phyloP scores from a whole-genome alignment of 2,329 filamentous ascomycete species.

The Monosporascus sp. region DNA sequence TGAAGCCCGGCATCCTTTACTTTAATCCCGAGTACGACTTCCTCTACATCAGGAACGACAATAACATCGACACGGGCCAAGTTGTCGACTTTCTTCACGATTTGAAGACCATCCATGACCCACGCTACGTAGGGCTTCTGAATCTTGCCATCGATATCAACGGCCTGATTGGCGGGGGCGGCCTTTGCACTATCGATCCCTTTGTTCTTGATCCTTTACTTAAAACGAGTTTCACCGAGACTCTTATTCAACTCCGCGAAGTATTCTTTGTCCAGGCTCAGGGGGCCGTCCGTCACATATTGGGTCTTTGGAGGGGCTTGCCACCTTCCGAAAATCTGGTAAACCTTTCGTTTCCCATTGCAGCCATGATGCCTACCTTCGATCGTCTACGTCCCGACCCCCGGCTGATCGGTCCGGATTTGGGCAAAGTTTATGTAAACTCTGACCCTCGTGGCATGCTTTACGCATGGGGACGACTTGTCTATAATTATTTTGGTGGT shows the following conservation, averaged over 20 bases:
- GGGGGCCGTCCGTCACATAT: background rate
- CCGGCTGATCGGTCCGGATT: background rate
- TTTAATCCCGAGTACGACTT: constrained; percentile 12
- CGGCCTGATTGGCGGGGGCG: background rate
- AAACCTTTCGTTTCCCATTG: constrained; percentile 6
- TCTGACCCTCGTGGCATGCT: background rate
- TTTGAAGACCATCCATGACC: constrained; percentile 9
- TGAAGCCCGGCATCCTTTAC: constrained; percentile 3
- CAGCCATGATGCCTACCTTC: constrained; percentile 2
- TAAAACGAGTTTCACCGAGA: constrained; percentile 2
- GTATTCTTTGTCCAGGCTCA: constrained; percentile 5
- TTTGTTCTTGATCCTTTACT: background rate
- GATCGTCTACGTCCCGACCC: constrained; percentile 7
- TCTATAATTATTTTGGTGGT: background rate
- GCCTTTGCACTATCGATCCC: background rate
- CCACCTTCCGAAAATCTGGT: background rate
- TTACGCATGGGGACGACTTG: constrained; percentile 1
- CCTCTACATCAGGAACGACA: background rate
- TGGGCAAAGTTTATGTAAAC: background rate
- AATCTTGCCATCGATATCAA: constrained; percentile 5
- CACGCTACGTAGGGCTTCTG: constrained; percentile 5
- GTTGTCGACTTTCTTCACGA: constrained; percentile 6
- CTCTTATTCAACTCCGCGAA: constrained; percentile 5
- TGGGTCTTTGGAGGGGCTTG: background rate
- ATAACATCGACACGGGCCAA: background rate